phyloP scores from a whole-genome alignment of 1,139 yeast species.

The Sugiyamaella sp. region DNA sequence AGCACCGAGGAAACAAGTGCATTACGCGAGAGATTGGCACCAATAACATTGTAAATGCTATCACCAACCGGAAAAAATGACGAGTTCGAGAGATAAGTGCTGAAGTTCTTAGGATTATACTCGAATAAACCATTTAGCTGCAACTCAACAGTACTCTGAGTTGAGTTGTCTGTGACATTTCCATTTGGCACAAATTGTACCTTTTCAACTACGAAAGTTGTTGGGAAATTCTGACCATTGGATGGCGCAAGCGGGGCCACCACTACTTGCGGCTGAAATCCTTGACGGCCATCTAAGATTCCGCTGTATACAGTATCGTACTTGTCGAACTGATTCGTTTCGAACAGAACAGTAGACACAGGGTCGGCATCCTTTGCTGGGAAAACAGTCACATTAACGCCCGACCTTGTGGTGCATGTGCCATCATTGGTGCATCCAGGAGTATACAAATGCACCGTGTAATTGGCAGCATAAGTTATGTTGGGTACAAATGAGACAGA shows the following conservation, averaged over 20 bases:
- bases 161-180: slow-evolving; percentile 32
- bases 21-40: slow-evolving; percentile 47
- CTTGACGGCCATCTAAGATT: slow-evolving; percentile 53
- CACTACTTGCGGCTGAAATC: slow-evolving; percentile 53
- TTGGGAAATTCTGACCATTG: slow-evolving; percentile 45
- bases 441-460: slow-evolving; percentile 71
- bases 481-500: slow-evolving; percentile 69
- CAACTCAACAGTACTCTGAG: slow-evolving; percentile 31
- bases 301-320: slow-evolving; percentile 81
- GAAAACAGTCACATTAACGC: slow-evolving; percentile 72
- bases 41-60: slow-evolving; percentile 66
- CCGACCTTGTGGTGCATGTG: slow-evolving; percentile 72
- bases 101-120: slow-evolving; percentile 71
- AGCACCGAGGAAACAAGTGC: slow-evolving; percentile 48
- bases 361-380: slow-evolving; percentile 50
- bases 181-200: slow-evolving; percentile 53
- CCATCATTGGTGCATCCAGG: slow-evolving; percentile 81
- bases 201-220: slow-evolving; percentile 71
- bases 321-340: slow-evolving; percentile 77
- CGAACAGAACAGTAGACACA: slow-evolving; percentile 57
- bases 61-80: slow-evolving; percentile 58
- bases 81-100: slow-evolving; percentile 45
- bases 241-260: slow-evolving; percentile 38
- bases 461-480: slow-evolving; percentile 68
- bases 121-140: slow-evolving; percentile 78